Percentiles rank a stretch among this genome's conserved stretches.
These are phyloP conservation scores for Aspergillus haitiensis DNA, from an alignment of 495 filamentous ascomycete genomes.

Conservation along the genomic window DNA sequence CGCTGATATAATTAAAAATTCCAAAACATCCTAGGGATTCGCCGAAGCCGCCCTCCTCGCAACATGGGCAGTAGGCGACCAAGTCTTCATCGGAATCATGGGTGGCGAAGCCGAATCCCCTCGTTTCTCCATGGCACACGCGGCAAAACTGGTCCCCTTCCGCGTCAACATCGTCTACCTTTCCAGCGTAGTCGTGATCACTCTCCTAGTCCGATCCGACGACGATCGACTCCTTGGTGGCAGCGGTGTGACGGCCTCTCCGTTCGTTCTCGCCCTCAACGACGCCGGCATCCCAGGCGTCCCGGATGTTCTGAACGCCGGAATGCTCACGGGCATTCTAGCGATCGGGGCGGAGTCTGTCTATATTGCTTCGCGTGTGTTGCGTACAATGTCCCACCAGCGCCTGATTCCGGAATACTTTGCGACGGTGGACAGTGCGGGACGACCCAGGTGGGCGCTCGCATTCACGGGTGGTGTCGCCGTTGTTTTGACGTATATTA, in stretches of 20 bases:
- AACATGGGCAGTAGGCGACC: background rate
- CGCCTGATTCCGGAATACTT: conserved; percentile 24
- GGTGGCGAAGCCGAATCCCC: conserved; percentile 25
- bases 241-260: conserved; percentile 30
- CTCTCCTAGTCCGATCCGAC: conserved; percentile 28
- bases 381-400: conserved; percentile 33
- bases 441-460: conserved; percentile 29
- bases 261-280: conserved; percentile 37
- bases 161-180: conserved; percentile 37
- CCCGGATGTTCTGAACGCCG: conserved; percentile 32
- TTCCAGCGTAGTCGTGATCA: conserved; percentile 28
- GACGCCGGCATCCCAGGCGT: conserved; percentile 30
- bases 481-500: conserved; percentile 33
- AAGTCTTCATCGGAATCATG: conserved; percentile 2
- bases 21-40: too few relatives aligned
- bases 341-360: conserved; percentile 33
- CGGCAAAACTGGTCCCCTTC: conserved; percentile 31
- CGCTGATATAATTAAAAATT: too few relatives aligned
- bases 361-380: conserved; percentile 32
- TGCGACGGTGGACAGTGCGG: conserved; percentile 28
- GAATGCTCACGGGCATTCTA: conserved; percentile 32
- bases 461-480: conserved; percentile 23
- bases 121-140: conserved; percentile 28
- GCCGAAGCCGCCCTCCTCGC: too few relatives aligned
- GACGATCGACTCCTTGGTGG: conserved; percentile 29